Percentiles rank a stretch among this genome's conserved stretches.
phyloP scores from a whole-genome alignment of 225 moss, liverwort and hornwort species.

The Anthoceros angustus region DNA sequence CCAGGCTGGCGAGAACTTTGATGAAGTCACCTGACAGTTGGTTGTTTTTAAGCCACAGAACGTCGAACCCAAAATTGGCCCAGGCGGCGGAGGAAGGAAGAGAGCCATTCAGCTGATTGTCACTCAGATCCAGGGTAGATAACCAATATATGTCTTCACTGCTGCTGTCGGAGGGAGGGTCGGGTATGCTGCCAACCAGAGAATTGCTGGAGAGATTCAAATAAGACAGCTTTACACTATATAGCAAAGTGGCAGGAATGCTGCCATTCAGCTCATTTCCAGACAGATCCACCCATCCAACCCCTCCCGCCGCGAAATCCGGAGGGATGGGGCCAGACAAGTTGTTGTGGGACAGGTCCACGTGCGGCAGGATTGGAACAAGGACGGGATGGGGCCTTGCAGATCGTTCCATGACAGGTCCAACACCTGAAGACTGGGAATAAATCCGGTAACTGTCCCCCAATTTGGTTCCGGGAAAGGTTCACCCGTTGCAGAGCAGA shows the following conservation, averaged over 20 bases:
- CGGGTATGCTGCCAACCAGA: slow-evolving; percentile 3
- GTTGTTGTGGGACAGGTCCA: too few species aligned
- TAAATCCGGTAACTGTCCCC: too few species aligned
- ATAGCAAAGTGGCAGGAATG: background rate
- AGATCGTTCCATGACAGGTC: too few species aligned
- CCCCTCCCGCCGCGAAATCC: background rate
- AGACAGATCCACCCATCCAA: background rate
- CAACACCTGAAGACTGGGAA: too few species aligned
- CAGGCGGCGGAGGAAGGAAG: slow-evolving; percentile 1
- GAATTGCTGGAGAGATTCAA: slow-evolving; percentile 7
- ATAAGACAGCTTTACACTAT: too few species aligned
- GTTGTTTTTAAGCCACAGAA: background rate
- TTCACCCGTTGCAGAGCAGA: too few species aligned
- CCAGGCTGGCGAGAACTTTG: background rate
- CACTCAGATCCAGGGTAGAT: slow-evolving; percentile 7
- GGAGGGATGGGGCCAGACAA: slow-evolving; percentile 5
- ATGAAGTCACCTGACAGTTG: slow-evolving; percentile 4
- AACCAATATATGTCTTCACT: background rate
- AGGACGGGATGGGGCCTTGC: background rate
- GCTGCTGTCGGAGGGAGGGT: rapidly evolving
- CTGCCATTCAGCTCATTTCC: background rate
- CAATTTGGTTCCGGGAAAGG: too few species aligned
- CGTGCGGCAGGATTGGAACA: background rate
- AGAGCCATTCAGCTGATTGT: slow-evolving; percentile 4
- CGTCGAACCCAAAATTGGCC: background rate